Percentiles rank a stretch among this genome's conserved stretches.
Conservation (phyloP, 768 basidiomycete genomes). For the Termitomyces sp. region DNA sequence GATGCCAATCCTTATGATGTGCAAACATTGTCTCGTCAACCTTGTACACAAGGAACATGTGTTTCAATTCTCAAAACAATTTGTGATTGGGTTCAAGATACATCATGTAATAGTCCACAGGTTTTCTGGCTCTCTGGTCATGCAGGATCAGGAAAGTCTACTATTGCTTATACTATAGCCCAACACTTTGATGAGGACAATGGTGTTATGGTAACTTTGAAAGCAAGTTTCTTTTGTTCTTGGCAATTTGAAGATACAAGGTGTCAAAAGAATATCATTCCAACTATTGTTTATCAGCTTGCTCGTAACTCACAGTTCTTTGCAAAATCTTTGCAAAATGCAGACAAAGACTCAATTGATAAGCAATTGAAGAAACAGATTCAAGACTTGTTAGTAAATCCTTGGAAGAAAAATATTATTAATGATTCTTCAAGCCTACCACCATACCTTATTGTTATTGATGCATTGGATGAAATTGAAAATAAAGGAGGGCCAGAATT, state of each 20-base stretch:
- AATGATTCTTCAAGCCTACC: neutral
- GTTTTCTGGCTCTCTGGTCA: slow-evolving; percentile 5
- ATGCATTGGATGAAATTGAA: slow-evolving; percentile 10
- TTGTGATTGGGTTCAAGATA: neutral
- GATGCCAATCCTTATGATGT: neutral
- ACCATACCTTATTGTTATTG: slow-evolving; percentile 8
- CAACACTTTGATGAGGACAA: slow-evolving; percentile 17
- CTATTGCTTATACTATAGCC: no score
- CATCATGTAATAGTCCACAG: slow-evolving; percentile 10
- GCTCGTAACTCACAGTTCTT: neutral
- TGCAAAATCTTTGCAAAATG: neutral
- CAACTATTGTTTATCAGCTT: slow-evolving; percentile 9
- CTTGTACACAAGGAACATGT: slow-evolving; percentile 21
- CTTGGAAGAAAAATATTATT: neutral
- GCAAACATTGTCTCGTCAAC: neutral
- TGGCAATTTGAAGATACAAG: no score
- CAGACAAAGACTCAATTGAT: neutral
- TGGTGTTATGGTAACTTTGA: slow-evolving; percentile 12
- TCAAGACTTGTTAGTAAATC: slow-evolving; percentile 4
- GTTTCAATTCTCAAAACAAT: slow-evolving; percentile 17
- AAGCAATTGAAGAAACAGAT: slow-evolving; percentile 9
- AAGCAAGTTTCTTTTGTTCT: slow-evolving; percentile 23
- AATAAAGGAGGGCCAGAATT: slow-evolving; percentile 8
- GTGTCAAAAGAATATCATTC: slow-evolving; percentile 17
- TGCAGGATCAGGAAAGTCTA: no score